A percentile compares a stretch with the other conserved stretches of the same genome.
These are phyloP conservation scores for Triticum turgidum DNA, from an alignment of 176 grass and related monocot species.

Conservation along the genomic window DNA sequence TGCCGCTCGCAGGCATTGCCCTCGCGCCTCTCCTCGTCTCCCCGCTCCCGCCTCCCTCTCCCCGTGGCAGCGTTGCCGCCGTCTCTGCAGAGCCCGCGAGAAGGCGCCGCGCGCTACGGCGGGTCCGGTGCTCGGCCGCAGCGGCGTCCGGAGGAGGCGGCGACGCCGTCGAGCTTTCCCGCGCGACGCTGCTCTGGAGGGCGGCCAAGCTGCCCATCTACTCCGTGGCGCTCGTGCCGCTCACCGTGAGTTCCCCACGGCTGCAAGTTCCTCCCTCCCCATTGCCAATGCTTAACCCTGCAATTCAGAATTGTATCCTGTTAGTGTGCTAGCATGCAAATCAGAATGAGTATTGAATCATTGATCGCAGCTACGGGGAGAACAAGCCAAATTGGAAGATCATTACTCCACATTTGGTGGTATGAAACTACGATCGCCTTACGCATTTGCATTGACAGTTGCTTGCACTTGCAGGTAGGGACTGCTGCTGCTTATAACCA, in stretches of 20 bases:
- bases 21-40: conserved; percentile 41
- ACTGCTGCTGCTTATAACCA: conserved; percentile 61
- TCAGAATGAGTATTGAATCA: background rate
- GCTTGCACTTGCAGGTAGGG: conserved; percentile 51
- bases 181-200: conserved; percentile 70
- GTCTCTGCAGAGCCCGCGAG: background rate
- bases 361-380: background rate
- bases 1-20: conserved; percentile 6
- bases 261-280: background rate
- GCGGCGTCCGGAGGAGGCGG: background rate
- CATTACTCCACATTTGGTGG: background rate
- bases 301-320: background rate
- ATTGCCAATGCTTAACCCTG: background rate
- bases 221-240: conserved; percentile 73
- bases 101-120: background rate
- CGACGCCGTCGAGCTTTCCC: conserved; percentile 16
- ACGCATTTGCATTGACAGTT: background rate
- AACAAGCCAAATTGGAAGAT: background rate
- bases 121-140: conserved; percentile 15
- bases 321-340: background rate
- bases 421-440: background rate
- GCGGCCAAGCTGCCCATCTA: conserved; percentile 88
- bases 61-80: background rate
- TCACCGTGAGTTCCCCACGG: conserved; percentile 44
- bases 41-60: background rate